Evolutionary conservation across 2,329 filamentous ascomycete genomes (phyloP).

Genomic region (Grosmannia clavigera): DNA sequence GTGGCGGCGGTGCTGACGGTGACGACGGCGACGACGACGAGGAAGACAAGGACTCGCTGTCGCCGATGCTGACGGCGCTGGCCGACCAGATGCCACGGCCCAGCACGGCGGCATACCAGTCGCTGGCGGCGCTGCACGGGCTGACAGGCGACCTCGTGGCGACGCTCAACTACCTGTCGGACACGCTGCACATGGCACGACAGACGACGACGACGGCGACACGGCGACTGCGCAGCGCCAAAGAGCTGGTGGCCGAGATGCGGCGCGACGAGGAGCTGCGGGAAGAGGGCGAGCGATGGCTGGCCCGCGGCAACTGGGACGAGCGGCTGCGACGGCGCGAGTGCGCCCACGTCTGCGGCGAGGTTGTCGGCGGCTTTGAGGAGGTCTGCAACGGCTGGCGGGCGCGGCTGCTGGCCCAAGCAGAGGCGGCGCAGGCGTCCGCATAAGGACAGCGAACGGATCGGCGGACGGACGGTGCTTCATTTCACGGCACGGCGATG

Average conservation of each 20-base stretch:
- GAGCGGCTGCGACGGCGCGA: slow-evolving; percentile 63
- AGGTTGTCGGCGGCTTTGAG: slow-evolving; percentile 87
- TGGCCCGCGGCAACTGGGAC: slow-evolving; percentile 74
- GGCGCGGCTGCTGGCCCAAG: slow-evolving; percentile 56
- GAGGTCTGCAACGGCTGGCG: slow-evolving; percentile 79
- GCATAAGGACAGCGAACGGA: not conserved
- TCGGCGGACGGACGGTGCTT: too few relatives aligned
- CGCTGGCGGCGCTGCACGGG: slow-evolving; percentile 54
- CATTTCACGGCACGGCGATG: too few relatives aligned
- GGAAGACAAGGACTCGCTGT: slow-evolving; percentile 45
- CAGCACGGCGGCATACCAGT: slow-evolving; percentile 49
- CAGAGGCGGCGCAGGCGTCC: slow-evolving; percentile 33
- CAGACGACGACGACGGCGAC: slow-evolving; percentile 77
- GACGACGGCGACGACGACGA: not conserved
- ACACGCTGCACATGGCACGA: slow-evolving; percentile 86
- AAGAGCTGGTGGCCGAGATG: slow-evolving; percentile 78
- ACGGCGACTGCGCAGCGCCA: slow-evolving; percentile 65
- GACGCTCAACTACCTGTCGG: slow-evolving; percentile 74
- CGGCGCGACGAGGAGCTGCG: slow-evolving; percentile 68
- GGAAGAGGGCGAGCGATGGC: slow-evolving; percentile 72
- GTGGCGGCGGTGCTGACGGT: not conserved
- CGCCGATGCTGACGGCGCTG: slow-evolving; percentile 54
- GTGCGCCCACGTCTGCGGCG: slow-evolving; percentile 70
- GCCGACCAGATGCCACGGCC: slow-evolving; percentile 55
- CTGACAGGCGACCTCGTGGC: slow-evolving; percentile 63